Conservation (phyloP, 1,284 basidiomycete species). For the Cutaneotrichosporon sp. region DNA sequence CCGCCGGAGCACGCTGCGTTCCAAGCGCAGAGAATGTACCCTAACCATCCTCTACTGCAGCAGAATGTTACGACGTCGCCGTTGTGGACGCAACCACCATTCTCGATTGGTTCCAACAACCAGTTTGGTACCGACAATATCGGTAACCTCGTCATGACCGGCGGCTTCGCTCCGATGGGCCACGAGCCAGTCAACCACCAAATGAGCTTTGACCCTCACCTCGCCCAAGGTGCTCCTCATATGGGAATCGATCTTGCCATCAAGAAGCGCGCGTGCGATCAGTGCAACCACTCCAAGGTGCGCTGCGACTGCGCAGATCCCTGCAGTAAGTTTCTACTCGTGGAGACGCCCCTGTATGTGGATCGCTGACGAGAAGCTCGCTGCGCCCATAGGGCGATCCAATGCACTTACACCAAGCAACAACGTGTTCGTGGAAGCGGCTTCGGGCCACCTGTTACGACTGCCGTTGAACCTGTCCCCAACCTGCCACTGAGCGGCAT, state of each 20-base stretch:
- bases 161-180: neutral
- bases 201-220: constrained; percentile 10
- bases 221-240: neutral
- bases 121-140: constrained; percentile 11
- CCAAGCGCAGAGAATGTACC: constrained; percentile 47
- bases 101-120: neutral
- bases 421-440: constrained; percentile 21
- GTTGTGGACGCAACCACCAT: neutral
- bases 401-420: constrained; percentile 81
- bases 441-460: constrained; percentile 1
- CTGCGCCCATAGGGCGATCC: constrained; percentile 69
- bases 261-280: constrained; percentile 64
- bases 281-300: constrained; percentile 75
- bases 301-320: constrained; percentile 79
- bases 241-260: constrained; percentile 14
- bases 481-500: neutral
- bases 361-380: constrained; percentile 60
- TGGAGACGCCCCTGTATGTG: constrained; percentile 1
- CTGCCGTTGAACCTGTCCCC: neutral
- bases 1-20: constrained; percentile 24
- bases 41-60: constrained; percentile 44
- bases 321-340: constrained; percentile 58
- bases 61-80: constrained; percentile 10
- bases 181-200: constrained; percentile 49
- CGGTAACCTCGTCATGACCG: constrained; percentile 5